A percentile compares a stretch with the other conserved stretches of the same genome.
Conservation (phyloP, 116 monocot genomes). For the Phalaenopsis hybrid region DNA sequence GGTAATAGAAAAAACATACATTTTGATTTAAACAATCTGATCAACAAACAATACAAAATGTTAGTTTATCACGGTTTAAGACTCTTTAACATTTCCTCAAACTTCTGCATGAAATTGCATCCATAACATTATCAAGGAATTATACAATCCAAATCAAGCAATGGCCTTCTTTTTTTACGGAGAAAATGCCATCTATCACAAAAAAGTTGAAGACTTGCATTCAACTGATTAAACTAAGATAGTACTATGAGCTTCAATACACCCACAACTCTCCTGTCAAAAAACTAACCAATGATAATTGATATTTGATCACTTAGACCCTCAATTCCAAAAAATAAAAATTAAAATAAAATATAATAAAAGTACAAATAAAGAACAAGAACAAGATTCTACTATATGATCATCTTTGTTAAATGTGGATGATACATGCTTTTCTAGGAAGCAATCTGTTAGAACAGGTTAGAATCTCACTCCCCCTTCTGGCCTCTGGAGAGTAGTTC, state of each 20-base stretch:
- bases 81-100: background rate
- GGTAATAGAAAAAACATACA: no score
- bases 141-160: no score
- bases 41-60: no score
- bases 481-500: background rate
- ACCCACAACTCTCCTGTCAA: no score
- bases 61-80: no score
- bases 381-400: background rate
- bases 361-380: background rate
- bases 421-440: background rate
- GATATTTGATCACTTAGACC: background rate
- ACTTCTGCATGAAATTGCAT: background rate
- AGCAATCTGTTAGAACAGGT: conserved; percentile 3
- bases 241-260: no score
- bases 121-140: background rate
- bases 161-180: no score
- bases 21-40: no score
- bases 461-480: background rate
- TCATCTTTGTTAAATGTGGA: background rate
- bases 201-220: no score
- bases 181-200: no score
- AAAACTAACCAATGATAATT: background rate
- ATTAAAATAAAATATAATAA: no score
- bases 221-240: no score
- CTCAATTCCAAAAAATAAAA: background rate